Evolutionary conservation across 768 basidiomycete species (phyloP).

Genomic region (Russula sp.): DNA sequence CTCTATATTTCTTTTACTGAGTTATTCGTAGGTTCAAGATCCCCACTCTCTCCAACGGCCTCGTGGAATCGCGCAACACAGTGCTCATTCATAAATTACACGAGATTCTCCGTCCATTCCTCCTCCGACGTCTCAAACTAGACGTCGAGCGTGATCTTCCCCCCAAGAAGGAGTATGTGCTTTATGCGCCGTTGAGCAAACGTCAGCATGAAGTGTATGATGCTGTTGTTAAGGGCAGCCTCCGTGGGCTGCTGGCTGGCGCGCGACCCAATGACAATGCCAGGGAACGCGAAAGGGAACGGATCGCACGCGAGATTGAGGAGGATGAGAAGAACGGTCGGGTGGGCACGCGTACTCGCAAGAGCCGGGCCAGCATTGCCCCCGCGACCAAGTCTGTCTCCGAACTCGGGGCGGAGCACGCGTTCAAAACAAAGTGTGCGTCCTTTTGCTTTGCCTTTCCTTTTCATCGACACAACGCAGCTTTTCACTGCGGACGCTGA

Average conservation of each 20-base stretch:
- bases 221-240: conserved; percentile 59
- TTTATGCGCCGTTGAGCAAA: conserved; percentile 82
- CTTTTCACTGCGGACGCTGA: neutral
- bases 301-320: conserved; percentile 37
- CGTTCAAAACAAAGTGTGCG: conserved; percentile 34
- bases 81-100: conserved; percentile 75
- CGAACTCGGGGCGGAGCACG: conserved; percentile 51
- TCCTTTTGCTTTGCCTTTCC: neutral
- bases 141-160: conserved; percentile 81
- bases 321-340: conserved; percentile 43
- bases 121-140: conserved; percentile 82
- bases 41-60: conserved; percentile 48
- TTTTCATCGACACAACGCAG: neutral
- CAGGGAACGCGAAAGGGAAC: conserved; percentile 29
- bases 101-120: conserved; percentile 90
- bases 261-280: conserved; percentile 15
- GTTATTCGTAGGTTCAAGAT: conserved; percentile 54
- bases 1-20: neutral
- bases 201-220: conserved; percentile 84
- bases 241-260: conserved; percentile 50
- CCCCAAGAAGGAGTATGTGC: conserved; percentile 89
- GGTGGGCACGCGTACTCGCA: conserved; percentile 4
- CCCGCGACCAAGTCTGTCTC: conserved; percentile 36
- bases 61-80: conserved; percentile 52
- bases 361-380: neutral